Base-by-base conservation (phyloP, 768 basidiomycete genomes). In the Pisolithus albus region DNA sequence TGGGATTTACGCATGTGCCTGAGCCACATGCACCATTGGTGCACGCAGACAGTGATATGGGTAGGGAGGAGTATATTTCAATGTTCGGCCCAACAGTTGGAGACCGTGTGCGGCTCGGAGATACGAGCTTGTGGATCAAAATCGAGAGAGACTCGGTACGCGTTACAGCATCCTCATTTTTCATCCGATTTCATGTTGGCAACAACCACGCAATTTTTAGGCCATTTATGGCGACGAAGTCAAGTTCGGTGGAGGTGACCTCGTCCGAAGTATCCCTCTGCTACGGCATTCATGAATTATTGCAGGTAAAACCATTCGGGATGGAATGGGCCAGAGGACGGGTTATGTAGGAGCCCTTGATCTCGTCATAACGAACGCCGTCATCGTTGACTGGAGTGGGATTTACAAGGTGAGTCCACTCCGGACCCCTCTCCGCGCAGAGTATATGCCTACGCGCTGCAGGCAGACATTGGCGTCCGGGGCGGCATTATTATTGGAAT, bases 11-110 rank as follows among this genome's bases (percentile, higher is more conserved):
- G 6, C 84, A 94, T 69, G 68, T 74, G 4, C 77, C 82, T 2
- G 82, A 92, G 56, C 86, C 83, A 5, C 79, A 77, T 7, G 82
- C 80, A 5, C 62, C 72, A 21, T 74, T 77, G 44, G 73, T 87
- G 9, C 57, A 58, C 28, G 56, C 37, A 48, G 81, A 84, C 49
- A 81, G 77, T 28, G 75, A 76, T 24, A 75, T 93, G 16, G 72
- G 77, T 23, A 73, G 88, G 41, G 82, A 87, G 41, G 74, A 82
- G 41, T 97, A 97, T 68, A 84, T 89, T 5, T 83, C 86, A 6
- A 96, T 97, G 92, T 99, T 82, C 68, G 96, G 96, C 0, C 96
- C 96, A 0, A 98, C 96, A 0, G 80, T 79, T 1, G 96, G 95
- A 0, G 95, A 99, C 69, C 75, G 85, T 19, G 78, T 99, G 26